Conservation (phyloP, 345 rosid species). For the Lenwebbia sp. region DNA sequence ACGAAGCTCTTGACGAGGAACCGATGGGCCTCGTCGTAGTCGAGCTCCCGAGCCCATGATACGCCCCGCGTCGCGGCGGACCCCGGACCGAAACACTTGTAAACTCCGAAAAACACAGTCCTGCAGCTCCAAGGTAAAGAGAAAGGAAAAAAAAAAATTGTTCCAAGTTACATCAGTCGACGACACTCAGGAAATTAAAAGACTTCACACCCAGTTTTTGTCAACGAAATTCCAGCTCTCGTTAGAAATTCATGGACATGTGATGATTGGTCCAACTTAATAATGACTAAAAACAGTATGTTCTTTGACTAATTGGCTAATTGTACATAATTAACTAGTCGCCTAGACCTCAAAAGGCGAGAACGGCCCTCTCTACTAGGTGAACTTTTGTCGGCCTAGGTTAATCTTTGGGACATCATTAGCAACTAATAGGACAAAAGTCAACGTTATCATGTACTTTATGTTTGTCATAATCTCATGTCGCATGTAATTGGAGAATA, state of each 20-base stretch:
- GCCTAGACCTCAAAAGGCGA: background rate
- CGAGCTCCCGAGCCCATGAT: conserved; percentile 85
- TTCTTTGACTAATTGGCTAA: background rate
- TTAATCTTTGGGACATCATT: background rate
- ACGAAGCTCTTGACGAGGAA: conserved; percentile 86
- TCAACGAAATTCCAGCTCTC: background rate
- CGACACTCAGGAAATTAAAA: no score
- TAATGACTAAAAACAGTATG: background rate
- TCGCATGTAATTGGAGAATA: background rate
- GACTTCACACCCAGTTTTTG: background rate
- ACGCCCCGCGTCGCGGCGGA: conserved; percentile 65
- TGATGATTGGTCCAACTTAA: background rate
- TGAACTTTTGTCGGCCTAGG: background rate
- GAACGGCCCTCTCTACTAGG: background rate
- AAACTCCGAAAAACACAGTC: conserved; percentile 87
- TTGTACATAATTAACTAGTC: background rate
- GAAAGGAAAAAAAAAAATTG: background rate
- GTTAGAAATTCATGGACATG: background rate
- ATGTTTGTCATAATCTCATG: background rate
- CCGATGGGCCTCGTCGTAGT: conserved; percentile 67
- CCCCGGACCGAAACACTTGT: conserved; percentile 85
- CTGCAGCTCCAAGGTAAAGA: conserved; percentile 13
- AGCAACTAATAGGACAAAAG: background rate
- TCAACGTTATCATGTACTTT: background rate
- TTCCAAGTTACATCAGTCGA: background rate